Base-by-base conservation (phyloP, 306 rosid genomes). In the Bauhinia variegata region DNA sequence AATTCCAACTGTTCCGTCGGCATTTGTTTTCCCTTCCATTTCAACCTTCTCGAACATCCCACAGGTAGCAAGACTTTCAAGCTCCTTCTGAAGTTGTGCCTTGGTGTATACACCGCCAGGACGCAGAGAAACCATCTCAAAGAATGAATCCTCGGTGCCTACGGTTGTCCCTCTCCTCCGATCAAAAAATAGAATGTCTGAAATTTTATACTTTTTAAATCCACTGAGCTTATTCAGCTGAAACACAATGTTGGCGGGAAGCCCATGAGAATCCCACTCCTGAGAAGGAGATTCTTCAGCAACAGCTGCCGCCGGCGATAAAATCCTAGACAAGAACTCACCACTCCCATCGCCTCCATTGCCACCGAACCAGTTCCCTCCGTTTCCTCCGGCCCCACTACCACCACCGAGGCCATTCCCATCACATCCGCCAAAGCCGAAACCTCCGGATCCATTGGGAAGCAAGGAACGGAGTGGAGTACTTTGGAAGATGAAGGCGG, bases 41-140 rank as follows among this genome's bases (percentile, higher is more conserved):
- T 93, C 96, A 7, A 93, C 99, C 80, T 90, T 93, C 83, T 90
- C 97, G 68, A 93, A 93, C 99, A 93, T 93, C 42, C 99, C 99
- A 44, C 96, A 90, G n/a, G 86, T 82, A 4, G 90, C 90, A 0
- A 93, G 79, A 15, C 78, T 67, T 49, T 93, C 99, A 2, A 93
- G 84, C 84, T 93, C 97, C 57, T 88, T 93, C 82, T 86, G 96
- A 14, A 93, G 89, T 73, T 90, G 99, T 0, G 96, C 81, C 71
- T 82, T 93, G 6, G 97, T 84, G 81, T 93, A 93, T 3, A 82
- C 39, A 5, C 95, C 96, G 1, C 95, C 92, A 0, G 99, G 90
- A 14, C 88, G 64, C 60, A 93, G 75, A 0, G 96, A 90, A 46
- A 93, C 95, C 99, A 93, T 93, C 59, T 93, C 97, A 46, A 79